Conservation (phyloP, 768 basidiomycete genomes). For the Lentinula guzmanii region DNA sequence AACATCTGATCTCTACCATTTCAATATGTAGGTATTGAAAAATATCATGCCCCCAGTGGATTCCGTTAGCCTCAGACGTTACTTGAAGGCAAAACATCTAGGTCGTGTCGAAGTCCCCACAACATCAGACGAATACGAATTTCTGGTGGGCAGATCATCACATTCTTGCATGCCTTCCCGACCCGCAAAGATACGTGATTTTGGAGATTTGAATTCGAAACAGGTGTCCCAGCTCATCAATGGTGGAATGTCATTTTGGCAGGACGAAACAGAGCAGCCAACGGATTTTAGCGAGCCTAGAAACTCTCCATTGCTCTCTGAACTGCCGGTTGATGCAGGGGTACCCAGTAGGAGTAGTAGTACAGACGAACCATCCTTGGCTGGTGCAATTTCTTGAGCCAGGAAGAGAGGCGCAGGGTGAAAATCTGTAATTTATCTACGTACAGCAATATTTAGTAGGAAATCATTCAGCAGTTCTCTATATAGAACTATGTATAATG, state of each 20-base stretch:
- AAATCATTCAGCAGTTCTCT: background rate
- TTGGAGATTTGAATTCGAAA: constrained; percentile 43
- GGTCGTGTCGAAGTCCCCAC: background rate
- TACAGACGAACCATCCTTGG: background rate
- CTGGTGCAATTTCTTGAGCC: background rate
- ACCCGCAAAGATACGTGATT: constrained; percentile 30
- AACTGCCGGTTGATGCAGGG: background rate
- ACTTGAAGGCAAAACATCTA: constrained; percentile 9
- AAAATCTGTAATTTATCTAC: background rate
- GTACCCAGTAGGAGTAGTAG: background rate
- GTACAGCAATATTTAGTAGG: background rate
- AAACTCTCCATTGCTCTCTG: background rate
- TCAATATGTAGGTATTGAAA: constrained; percentile 4
- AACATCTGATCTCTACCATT: background rate
- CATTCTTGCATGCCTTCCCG: constrained; percentile 30
- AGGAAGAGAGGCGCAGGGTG: background rate
- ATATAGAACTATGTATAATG: too few relatives aligned
- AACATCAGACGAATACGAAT: constrained; percentile 43
- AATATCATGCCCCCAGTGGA: constrained; percentile 7
- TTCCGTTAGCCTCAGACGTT: constrained; percentile 5
- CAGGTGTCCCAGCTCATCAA: constrained; percentile 40
- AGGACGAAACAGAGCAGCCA: constrained; percentile 3
- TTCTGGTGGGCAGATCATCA: constrained; percentile 34
- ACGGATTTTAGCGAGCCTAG: background rate
- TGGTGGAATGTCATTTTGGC: constrained; percentile 48